Percentiles rank a stretch among this genome's conserved stretches.
Evolutionary conservation across 768 basidiomycete species (phyloP).

Genomic region (Pholiota microspora): DNA sequence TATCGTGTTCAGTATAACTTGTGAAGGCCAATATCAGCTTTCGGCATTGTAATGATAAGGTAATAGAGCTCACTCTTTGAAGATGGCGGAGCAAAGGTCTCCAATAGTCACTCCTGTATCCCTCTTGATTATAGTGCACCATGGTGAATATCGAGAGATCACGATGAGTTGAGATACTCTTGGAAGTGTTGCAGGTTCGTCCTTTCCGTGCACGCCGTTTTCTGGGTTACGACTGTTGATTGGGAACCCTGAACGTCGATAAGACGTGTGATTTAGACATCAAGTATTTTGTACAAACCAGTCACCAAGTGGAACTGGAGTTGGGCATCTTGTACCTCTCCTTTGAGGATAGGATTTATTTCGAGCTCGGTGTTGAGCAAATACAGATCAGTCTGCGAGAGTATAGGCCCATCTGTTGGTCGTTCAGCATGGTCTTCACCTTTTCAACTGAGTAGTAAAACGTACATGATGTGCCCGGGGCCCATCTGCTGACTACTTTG

Average conservation of each 20-base stretch:
- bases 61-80: constrained; percentile 64
- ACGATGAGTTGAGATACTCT: constrained; percentile 59
- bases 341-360: constrained; percentile 70
- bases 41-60: background rate
- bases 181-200: constrained; percentile 70
- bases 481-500: constrained; percentile 36
- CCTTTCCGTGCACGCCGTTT: constrained; percentile 28
- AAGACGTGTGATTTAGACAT: background rate
- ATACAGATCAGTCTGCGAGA: constrained; percentile 80
- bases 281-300: constrained; percentile 37
- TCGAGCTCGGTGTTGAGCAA: constrained; percentile 68
- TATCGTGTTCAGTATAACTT: constrained; percentile 68
- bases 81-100: constrained; percentile 69
- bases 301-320: constrained; percentile 71
- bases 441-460: constrained; percentile 1
- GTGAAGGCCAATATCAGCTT: background rate
- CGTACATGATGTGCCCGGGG: constrained; percentile 42
- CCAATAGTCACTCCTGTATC: constrained; percentile 71
- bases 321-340: constrained; percentile 46
- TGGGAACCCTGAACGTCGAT: background rate
- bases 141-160: constrained; percentile 62
- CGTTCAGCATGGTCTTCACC: background rate
- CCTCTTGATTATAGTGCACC: constrained; percentile 77
- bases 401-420: constrained; percentile 68
- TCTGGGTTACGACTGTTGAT: constrained; percentile 7